phyloP scores from a whole-genome alignment of 306 rosid genomes.

The Comarum palustre region DNA sequence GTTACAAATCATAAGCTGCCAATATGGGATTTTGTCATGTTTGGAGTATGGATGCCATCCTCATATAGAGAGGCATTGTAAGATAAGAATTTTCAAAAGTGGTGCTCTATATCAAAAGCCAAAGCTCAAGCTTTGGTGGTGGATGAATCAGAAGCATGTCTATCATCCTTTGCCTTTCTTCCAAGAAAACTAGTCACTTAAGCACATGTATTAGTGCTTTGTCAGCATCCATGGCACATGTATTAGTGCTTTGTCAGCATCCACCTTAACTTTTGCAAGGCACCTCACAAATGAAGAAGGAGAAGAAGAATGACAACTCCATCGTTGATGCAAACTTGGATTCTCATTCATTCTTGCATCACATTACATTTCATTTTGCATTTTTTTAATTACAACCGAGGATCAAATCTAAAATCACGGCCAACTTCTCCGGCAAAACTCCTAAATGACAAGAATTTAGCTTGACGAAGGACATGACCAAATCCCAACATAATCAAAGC shows the following conservation, averaged over 20 bases:
- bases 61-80: not conserved
- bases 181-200: slow-evolving; percentile 23
- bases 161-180: slow-evolving; percentile 21
- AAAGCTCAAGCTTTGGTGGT: not conserved
- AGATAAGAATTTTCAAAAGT: not conserved
- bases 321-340: not conserved
- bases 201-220: slow-evolving; percentile 18
- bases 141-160: slow-evolving; percentile 9
- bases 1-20: not conserved
- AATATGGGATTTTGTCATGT: not conserved
- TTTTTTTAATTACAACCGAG: not conserved
- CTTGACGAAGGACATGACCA: not conserved
- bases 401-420: not conserved
- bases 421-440: not conserved
- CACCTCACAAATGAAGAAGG: not conserved
- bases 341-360: not conserved
- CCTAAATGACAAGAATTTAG: not conserved
- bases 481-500: not conserved
- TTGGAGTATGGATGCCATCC: not conserved
- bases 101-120: not conserved
- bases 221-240: slow-evolving; percentile 21
- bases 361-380: not conserved
- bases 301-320: slow-evolving; percentile 1
- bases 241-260: slow-evolving; percentile 21
- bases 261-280: slow-evolving; percentile 35